Conservation (phyloP, 257 asterid species). For the Forsythia suspensa region DNA sequence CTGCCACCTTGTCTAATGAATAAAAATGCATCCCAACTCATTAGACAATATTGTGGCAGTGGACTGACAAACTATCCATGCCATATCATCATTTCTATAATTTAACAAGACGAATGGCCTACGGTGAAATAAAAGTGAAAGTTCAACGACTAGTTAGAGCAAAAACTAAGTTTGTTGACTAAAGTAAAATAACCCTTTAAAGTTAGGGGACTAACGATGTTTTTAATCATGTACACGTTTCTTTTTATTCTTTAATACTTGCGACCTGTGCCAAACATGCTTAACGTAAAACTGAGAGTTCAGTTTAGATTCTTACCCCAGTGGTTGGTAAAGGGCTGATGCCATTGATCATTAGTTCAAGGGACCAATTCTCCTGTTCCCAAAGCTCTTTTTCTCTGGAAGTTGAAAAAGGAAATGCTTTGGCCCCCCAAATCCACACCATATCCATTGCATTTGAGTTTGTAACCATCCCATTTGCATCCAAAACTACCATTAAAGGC, state of each 20-base stretch:
- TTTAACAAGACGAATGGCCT: background rate
- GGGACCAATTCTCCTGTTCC: slow-evolving; percentile 43
- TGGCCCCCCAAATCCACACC: slow-evolving; percentile 74
- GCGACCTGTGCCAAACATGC: background rate
- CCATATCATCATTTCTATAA: background rate
- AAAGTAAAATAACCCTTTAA: no score
- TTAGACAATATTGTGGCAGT: no score
- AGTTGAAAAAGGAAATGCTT: slow-evolving; percentile 68
- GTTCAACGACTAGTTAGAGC: background rate
- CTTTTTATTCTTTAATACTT: background rate
- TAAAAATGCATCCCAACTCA: no score
- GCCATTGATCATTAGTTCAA: slow-evolving; percentile 46
- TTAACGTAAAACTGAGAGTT: slow-evolving; percentile 8
- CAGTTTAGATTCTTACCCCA: slow-evolving; percentile 44
- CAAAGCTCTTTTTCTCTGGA: slow-evolving; percentile 60
- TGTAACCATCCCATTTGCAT: slow-evolving; percentile 43
- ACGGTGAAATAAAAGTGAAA: background rate
- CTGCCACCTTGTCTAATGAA: no score
- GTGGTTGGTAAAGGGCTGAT: slow-evolving; percentile 41
- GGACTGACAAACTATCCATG: background rate
- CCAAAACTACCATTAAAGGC: slow-evolving; percentile 52
- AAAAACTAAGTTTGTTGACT: background rate
- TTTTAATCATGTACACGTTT: background rate
- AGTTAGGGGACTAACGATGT: no score
- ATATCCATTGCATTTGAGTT: slow-evolving; percentile 65